Percentiles rank a stretch among this genome's conserved stretches.
Evolutionary conservation across 257 asterid species (phyloP).

Genomic region (Capsicum pubescens): DNA sequence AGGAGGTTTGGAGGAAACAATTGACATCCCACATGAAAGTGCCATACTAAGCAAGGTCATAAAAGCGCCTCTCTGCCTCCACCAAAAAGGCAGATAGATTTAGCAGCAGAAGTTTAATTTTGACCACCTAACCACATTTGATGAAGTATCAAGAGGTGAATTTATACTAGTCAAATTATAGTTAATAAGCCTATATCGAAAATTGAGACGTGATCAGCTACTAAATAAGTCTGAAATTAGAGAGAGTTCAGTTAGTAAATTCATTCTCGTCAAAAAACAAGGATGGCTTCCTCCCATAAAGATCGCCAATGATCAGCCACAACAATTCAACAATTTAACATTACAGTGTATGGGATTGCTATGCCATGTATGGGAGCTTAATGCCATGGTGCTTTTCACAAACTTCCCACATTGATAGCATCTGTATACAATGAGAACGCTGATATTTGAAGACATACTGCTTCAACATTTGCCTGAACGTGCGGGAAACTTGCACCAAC

Average conservation of each 20-base stretch:
- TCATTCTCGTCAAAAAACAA: neutral
- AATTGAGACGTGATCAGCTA: neutral
- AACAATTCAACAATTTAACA: neutral
- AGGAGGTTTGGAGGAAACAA: neutral
- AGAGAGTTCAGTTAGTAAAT: neutral
- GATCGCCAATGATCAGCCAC: neutral
- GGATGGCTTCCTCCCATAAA: neutral
- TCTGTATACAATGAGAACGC: neutral
- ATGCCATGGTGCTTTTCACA: neutral
- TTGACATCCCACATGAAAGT: neutral
- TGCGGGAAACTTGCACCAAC: neutral
- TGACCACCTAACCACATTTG: neutral
- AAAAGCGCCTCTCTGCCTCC: neutral
- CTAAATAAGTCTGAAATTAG: neutral
- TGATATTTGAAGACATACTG: slow-evolving; percentile 15
- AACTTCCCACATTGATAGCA: neutral
- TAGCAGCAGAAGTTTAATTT: neutral
- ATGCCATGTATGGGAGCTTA: neutral
- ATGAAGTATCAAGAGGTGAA: neutral
- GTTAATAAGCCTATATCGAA: neutral
- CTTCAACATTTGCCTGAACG: slow-evolving; percentile 7
- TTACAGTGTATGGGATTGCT: neutral
- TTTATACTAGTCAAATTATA: neutral
- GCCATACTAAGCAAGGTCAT: neutral
- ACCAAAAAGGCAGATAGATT: neutral